A percentile compares a stretch with the other conserved stretches of the same genome.
Conservation (phyloP, 768 basidiomycete genomes). For the Tricholoma flavovirens region DNA sequence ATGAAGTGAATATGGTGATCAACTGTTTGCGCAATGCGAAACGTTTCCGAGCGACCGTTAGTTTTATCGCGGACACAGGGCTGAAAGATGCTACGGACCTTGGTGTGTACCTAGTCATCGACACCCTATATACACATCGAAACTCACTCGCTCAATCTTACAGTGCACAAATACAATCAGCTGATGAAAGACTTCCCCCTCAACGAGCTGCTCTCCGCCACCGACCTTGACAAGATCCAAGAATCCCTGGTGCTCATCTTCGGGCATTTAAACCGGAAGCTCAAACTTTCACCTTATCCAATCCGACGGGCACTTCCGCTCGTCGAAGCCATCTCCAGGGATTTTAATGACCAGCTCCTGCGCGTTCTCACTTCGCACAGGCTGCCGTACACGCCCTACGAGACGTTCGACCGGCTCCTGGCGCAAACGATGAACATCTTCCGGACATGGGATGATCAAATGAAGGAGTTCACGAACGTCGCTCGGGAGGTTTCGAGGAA, state of each 20-base stretch:
- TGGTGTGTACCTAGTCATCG: slow-evolving; percentile 40
- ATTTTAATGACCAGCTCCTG: slow-evolving; percentile 93
- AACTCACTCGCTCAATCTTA: not conserved
- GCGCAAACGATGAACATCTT: slow-evolving; percentile 72
- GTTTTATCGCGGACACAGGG: slow-evolving; percentile 97
- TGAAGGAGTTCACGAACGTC: slow-evolving; percentile 90
- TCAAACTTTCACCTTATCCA: slow-evolving; percentile 94
- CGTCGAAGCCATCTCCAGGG: slow-evolving; percentile 95
- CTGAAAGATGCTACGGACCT: slow-evolving; percentile 89
- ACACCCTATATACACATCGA: not conserved
- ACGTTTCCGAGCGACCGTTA: slow-evolving; percentile 94
- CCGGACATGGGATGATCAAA: slow-evolving; percentile 81
- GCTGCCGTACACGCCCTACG: slow-evolving; percentile 89
- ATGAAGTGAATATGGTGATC: slow-evolving; percentile 90
- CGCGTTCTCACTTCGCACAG: slow-evolving; percentile 88
- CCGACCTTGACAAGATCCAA: slow-evolving; percentile 92
- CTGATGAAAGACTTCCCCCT: slow-evolving; percentile 99
- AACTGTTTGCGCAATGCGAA: slow-evolving; percentile 94
- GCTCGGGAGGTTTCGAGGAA: slow-evolving; percentile 90
- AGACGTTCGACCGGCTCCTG: slow-evolving; percentile 86
- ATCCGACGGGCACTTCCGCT: slow-evolving; percentile 93
- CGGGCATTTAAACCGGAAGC: slow-evolving; percentile 90
- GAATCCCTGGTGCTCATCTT: slow-evolving; percentile 87
- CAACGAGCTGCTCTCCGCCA: slow-evolving; percentile 93
- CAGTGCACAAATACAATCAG: slow-evolving; percentile 96